Conservation (phyloP, 768 basidiomycete species). For the Boletus rex-veris region DNA sequence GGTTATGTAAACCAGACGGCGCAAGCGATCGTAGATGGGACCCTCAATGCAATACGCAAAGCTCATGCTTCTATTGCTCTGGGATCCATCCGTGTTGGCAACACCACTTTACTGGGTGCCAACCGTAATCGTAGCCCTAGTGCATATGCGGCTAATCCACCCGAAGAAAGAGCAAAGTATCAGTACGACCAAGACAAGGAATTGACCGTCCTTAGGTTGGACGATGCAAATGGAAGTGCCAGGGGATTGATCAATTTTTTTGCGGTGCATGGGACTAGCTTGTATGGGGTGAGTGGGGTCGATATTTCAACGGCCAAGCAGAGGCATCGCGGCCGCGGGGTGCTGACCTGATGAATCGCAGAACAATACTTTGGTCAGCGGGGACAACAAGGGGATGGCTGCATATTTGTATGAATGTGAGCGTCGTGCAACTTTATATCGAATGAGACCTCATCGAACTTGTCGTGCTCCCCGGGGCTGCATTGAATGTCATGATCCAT, state of each 20-base stretch:
- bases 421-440: constrained; percentile 9
- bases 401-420: constrained; percentile 73
- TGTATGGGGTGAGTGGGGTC: constrained; percentile 56
- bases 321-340: background rate
- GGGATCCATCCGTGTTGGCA: constrained; percentile 61
- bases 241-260: constrained; percentile 73
- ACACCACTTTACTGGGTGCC: constrained; percentile 62
- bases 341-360: constrained; percentile 23
- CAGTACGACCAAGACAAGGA: constrained; percentile 73
- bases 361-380: constrained; percentile 81
- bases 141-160: constrained; percentile 74
- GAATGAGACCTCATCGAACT: background rate
- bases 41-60: constrained; percentile 62
- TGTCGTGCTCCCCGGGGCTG: background rate
- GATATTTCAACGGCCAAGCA: background rate
- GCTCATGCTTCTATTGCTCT: constrained; percentile 61
- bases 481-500: too few relatives aligned
- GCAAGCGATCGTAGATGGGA: constrained; percentile 67
- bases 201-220: constrained; percentile 63
- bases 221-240: constrained; percentile 53
- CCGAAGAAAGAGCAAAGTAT: constrained; percentile 62
- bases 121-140: constrained; percentile 75
- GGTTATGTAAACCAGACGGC: constrained; percentile 73
- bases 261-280: constrained; percentile 74
- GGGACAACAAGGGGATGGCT: constrained; percentile 86